Base-by-base conservation (phyloP, 169 alveolate genomes). In the Eimeria tenella region DNA sequence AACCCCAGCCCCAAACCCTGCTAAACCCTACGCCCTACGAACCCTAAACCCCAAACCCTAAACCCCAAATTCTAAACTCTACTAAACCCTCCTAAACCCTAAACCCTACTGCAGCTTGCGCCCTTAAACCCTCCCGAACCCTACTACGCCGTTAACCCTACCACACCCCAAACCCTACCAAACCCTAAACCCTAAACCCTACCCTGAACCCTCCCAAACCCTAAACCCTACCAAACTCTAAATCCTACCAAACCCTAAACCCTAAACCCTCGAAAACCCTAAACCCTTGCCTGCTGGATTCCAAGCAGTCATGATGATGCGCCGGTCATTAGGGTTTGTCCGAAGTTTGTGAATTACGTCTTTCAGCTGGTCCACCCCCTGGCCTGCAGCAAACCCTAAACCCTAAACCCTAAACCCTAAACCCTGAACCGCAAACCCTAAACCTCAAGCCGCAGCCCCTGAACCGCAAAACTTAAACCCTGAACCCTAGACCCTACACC, bases 261-360 rank as follows among this genome's bases (percentile, higher is more conserved):
- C 42, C 42, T 53, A 86, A 53, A 86, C 77, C 65, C 55, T 71
- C 8, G 13, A 8, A 74, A 74, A 74, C 55, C 84, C 55, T 49
- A 74, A 49, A 74, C 55, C 55, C 75, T 81, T 77, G 95, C 98
- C 98, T 65, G 97, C 91, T 21, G 99, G 99, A 96, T 99, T 99
- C 99, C 99, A 98, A 10, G 99, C 99, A 74, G 98, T 96, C 82
- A 99, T 87, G 53, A 99, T 95, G 90, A 98, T 96, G 73, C 99
- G 97, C 90, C 99, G 97, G 94, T 98, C 98, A 15, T 96, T 95
- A 3, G 99, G 99, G 83, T 99, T 98, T 19, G 96, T 98, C 95
- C 98, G 98, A 25, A 99, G 95, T 65, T 95, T 94, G 17, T 98
- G 94, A 21, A 99, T 98, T 19, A 98, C 96, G 55, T 97, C 96